A percentile compares a stretch with the other conserved stretches of the same genome.
phyloP scores from a whole-genome alignment of 148 eudicot species.

The Rhododendron ovatum region DNA sequence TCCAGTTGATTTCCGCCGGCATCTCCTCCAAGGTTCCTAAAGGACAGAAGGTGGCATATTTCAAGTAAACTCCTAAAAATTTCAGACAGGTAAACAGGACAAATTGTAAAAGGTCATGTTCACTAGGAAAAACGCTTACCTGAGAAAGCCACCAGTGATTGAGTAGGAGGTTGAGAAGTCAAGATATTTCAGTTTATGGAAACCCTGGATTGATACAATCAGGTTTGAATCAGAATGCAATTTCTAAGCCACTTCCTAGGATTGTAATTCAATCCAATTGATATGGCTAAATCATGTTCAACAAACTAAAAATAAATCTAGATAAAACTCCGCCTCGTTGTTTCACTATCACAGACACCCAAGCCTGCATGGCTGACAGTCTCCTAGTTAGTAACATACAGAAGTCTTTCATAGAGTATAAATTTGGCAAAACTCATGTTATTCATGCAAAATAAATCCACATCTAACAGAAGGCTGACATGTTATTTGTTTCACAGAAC shows the following conservation, averaged over 20 bases:
- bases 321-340: neutral
- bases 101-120: neutral
- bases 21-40: constrained; percentile 46
- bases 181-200: constrained; percentile 41
- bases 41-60: constrained; percentile 4
- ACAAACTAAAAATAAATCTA: neutral
- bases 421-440: neutral
- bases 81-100: neutral
- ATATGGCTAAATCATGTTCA: neutral
- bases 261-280: neutral
- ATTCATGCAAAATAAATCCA: neutral
- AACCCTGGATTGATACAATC: constrained; percentile 37
- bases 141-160: constrained; percentile 57
- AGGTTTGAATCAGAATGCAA: neutral
- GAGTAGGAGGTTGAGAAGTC: constrained; percentile 61
- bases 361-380: neutral
- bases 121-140: constrained; percentile 20
- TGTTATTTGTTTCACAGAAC: neutral
- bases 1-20: constrained; percentile 41
- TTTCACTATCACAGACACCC: neutral
- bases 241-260: neutral
- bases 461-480: neutral
- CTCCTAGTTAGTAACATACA: neutral
- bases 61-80: neutral
- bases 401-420: neutral